phyloP scores from a whole-genome alignment of 2,329 filamentous ascomycete genomes.

The Magnaporthiopsis incrustans region DNA sequence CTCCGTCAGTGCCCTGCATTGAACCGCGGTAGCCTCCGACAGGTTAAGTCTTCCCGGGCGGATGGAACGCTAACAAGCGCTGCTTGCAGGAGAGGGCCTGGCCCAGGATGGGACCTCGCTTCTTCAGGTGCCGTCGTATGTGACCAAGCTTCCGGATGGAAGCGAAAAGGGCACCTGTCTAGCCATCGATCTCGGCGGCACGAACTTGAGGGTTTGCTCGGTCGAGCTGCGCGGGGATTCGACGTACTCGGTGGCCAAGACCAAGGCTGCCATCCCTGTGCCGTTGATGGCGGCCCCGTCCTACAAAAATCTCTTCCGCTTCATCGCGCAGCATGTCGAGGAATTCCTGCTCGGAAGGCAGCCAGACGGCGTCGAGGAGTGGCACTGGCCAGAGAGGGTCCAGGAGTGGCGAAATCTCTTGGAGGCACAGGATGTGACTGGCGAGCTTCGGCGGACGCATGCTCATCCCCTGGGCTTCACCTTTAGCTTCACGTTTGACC shows the following conservation, averaged over 20 bases:
- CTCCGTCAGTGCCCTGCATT: neutral
- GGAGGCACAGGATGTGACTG: slow-evolving; percentile 37
- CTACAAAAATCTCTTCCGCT: slow-evolving; percentile 78
- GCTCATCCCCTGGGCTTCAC: slow-evolving; percentile 76
- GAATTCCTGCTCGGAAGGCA: slow-evolving; percentile 63
- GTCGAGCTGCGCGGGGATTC: slow-evolving; percentile 87
- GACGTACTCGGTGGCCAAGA: slow-evolving; percentile 86
- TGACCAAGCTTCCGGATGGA: slow-evolving; percentile 88
- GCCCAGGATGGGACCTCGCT: neutral
- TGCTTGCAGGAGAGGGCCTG: neutral
- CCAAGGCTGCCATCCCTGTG: slow-evolving; percentile 82
- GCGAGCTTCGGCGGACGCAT: slow-evolving; percentile 55
- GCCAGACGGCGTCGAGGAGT: slow-evolving; percentile 41
- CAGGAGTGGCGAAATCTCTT: neutral
- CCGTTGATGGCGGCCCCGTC: slow-evolving; percentile 83
- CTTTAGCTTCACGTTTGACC: slow-evolving; percentile 93
- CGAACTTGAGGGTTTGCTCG: slow-evolving; percentile 95
- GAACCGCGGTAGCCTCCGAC: neutral
- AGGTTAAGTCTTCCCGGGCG: neutral
- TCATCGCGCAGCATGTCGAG: slow-evolving; percentile 87
- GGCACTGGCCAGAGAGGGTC: neutral
- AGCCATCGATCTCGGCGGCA: slow-evolving; percentile 90
- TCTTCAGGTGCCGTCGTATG: slow-evolving; percentile 85
- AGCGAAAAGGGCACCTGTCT: slow-evolving; percentile 95
- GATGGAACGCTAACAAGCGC: neutral